These are phyloP conservation scores for Metarhizium sp. DNA, from an alignment of 2,329 filamentous ascomycete genomes.

Conservation along the genomic window DNA sequence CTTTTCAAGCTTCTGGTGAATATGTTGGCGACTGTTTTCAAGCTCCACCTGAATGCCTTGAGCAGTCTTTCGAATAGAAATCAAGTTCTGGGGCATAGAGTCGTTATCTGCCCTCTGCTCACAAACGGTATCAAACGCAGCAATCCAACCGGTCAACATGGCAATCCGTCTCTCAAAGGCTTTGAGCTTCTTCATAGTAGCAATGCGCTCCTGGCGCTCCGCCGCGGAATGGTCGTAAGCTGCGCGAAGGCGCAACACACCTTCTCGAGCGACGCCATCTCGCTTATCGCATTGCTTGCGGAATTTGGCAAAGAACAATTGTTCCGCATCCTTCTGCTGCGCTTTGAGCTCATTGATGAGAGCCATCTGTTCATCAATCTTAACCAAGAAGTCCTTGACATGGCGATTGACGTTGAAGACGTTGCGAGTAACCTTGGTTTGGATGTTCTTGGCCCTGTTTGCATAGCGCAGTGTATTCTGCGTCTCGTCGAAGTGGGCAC, in stretches of 20 bases:
- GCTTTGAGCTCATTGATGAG: constrained; percentile 92
- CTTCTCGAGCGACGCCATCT: constrained; percentile 65
- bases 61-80: constrained; percentile 76
- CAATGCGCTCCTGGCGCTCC: constrained; percentile 71
- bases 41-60: constrained; percentile 82
- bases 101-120: constrained; percentile 47
- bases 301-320: constrained; percentile 76
- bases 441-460: constrained; percentile 97
- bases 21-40: constrained; percentile 82
- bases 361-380: constrained; percentile 98
- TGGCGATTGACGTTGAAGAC: constrained; percentile 98
- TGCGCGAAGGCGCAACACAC: constrained; percentile 65
- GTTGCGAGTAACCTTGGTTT: constrained; percentile 98
- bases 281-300: constrained; percentile 84
- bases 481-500: constrained; percentile 93
- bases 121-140: constrained; percentile 77
- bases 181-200: constrained; percentile 71
- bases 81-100: constrained; percentile 57
- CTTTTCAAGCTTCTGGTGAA: constrained; percentile 73
- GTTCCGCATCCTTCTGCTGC: constrained; percentile 84
- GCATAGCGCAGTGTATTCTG: constrained; percentile 97
- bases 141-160: constrained; percentile 85
- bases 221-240: constrained; percentile 73
- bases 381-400: constrained; percentile 97
- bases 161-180: constrained; percentile 78